phyloP scores from a whole-genome alignment of 1,284 basidiomycete species.

The Austropuccinia psidii region DNA sequence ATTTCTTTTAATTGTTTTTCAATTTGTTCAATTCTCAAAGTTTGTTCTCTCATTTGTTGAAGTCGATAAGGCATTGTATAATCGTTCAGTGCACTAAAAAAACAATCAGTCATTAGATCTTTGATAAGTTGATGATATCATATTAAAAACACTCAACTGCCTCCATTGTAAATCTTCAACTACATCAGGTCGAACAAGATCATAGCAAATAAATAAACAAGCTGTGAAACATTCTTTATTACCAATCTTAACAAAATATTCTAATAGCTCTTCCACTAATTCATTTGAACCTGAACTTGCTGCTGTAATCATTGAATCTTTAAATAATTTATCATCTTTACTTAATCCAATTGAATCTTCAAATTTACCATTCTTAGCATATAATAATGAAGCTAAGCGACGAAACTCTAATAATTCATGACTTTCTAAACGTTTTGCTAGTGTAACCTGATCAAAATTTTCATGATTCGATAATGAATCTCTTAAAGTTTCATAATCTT shows the following conservation, averaged over 20 bases:
- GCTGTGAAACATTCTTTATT: conserved; percentile 97
- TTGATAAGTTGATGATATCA: conserved; percentile 50
- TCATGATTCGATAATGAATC: conserved; percentile 96
- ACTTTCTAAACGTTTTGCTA: conserved; percentile 77
- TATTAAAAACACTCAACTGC: conserved; percentile 58
- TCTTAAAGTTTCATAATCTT: conserved; percentile 92
- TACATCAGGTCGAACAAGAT: conserved; percentile 78
- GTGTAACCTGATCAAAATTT: conserved; percentile 86
- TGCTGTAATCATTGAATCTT: conserved; percentile 90
- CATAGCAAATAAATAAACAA: conserved; percentile 62
- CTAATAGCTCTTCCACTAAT: conserved; percentile 85
- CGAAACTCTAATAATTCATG: conserved; percentile 94
- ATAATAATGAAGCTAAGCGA: conserved; percentile 83
- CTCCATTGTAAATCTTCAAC: conserved; percentile 94
- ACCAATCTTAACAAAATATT: conserved; percentile 71
- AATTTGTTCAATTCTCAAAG: conserved; percentile 57
- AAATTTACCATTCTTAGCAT: conserved; percentile 88
- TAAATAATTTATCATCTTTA: conserved; percentile 93
- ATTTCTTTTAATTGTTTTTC: conserved; percentile 77
- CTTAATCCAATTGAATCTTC: conserved; percentile 89
- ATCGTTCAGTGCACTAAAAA: conserved; percentile 38
- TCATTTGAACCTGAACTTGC: conserved; percentile 69
- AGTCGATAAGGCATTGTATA: conserved; percentile 41
- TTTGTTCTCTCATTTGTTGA: conserved; percentile 40
- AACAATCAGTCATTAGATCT: conserved; percentile 47